These are phyloP conservation scores for Gossypium thurberi DNA, from an alignment of 345 rosid species.

Conservation along the genomic window DNA sequence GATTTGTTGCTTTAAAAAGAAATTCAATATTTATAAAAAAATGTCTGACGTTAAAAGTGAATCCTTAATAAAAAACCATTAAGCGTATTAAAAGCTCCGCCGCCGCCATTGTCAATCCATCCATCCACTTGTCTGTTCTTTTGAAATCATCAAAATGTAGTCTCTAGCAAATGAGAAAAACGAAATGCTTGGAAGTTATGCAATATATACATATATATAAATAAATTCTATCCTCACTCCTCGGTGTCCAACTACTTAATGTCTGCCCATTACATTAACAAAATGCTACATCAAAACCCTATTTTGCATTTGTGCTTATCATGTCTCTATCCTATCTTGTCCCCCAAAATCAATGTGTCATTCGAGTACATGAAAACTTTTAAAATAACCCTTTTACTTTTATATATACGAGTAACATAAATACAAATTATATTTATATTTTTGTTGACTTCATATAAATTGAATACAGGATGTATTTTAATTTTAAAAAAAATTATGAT, in stretches of 20 bases:
- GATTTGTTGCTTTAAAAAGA: too few species aligned
- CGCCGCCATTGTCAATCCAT: neutral
- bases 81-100: too few species aligned
- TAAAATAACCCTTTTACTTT: neutral
- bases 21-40: too few species aligned
- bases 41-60: too few species aligned
- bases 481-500: too few species aligned
- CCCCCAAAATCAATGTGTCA: neutral
- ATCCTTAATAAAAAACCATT: too few species aligned
- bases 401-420: too few species aligned
- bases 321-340: neutral
- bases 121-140: constrained; percentile 3
- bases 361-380: neutral
- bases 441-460: too few species aligned
- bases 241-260: constrained; percentile 4
- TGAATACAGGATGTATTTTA: too few species aligned
- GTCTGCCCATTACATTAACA: constrained; percentile 7
- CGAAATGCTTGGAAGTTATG: neutral
- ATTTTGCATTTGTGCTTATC: neutral
- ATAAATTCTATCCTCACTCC: neutral
- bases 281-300: neutral
- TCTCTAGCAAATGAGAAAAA: neutral
- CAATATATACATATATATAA: neutral
- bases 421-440: too few species aligned
- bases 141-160: neutral